A percentile compares a stretch with the other conserved stretches of the same genome.
Evolutionary conservation across 2,329 filamentous ascomycete species (phyloP).

Genomic region (Pseudogymnoascus destructans): DNA sequence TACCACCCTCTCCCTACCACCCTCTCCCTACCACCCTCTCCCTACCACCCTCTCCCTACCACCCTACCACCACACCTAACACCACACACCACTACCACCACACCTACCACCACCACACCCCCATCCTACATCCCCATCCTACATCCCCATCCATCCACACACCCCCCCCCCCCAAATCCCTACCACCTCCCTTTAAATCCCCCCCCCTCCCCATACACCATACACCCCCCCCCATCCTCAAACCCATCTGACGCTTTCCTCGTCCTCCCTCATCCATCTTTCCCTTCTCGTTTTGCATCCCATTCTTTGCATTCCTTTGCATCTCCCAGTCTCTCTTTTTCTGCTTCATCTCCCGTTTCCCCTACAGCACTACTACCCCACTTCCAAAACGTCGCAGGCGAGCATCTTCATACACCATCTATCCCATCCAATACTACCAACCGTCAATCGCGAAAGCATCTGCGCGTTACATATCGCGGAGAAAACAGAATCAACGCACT

Average conservation of each 20-base stretch:
- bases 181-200: not conserved
- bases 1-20: no score
- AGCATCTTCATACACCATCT: slow-evolving; percentile 14
- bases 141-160: not conserved
- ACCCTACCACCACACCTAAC: no score
- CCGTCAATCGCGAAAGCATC: slow-evolving; percentile 24
- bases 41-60: no score
- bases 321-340: slow-evolving; percentile 13
- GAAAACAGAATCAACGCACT: not conserved
- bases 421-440: not conserved
- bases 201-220: slow-evolving; percentile 3
- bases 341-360: slow-evolving; percentile 24
- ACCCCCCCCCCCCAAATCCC: not conserved
- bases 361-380: slow-evolving; percentile 24
- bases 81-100: no score
- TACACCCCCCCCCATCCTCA: not conserved
- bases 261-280: slow-evolving; percentile 12
- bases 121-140: no score
- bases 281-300: slow-evolving; percentile 11
- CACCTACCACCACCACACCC: no score
- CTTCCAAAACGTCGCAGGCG: slow-evolving; percentile 14
- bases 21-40: no score
- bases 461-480: slow-evolving; percentile 10
- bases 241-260: slow-evolving; percentile 7
- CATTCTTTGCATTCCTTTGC: slow-evolving; percentile 7